A percentile compares a stretch with the other conserved stretches of the same genome.
Evolutionary conservation across 257 asterid species (phyloP).

Genomic region (Euphrasia confusa): DNA sequence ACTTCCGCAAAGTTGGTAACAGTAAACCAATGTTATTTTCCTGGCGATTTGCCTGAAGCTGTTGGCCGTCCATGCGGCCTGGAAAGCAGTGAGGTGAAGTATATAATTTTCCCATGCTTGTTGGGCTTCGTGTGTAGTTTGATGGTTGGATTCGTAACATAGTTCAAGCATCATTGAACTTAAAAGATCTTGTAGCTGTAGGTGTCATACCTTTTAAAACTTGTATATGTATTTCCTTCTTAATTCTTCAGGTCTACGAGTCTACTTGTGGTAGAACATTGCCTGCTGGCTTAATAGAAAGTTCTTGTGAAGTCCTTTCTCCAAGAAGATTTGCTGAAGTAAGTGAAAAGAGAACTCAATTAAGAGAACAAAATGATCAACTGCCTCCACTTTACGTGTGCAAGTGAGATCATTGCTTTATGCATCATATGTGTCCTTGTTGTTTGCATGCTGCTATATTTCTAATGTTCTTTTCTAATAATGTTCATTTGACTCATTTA

Average conservation of each 20-base stretch:
- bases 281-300: slow-evolving; percentile 67
- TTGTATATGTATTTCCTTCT: background rate
- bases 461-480: background rate
- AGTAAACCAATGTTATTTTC: slow-evolving; percentile 77
- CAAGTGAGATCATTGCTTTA: slow-evolving; percentile 58
- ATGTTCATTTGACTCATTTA: background rate
- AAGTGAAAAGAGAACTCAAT: slow-evolving; percentile 53
- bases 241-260: slow-evolving; percentile 66
- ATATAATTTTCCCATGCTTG: slow-evolving; percentile 2
- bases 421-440: slow-evolving; percentile 5
- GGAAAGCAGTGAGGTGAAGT: slow-evolving; percentile 77
- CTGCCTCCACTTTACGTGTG: slow-evolving; percentile 69
- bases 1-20: slow-evolving; percentile 60
- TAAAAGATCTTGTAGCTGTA: slow-evolving; percentile 5
- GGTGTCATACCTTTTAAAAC: slow-evolving; percentile 1
- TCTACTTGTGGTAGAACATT: slow-evolving; percentile 50
- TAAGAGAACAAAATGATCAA: slow-evolving; percentile 34
- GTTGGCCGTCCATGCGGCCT: slow-evolving; percentile 93
- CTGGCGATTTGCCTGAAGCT: slow-evolving; percentile 86
- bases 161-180: slow-evolving; percentile 6
- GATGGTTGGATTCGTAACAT: background rate
- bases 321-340: slow-evolving; percentile 74
- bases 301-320: slow-evolving; percentile 82
- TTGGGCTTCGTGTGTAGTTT: background rate
- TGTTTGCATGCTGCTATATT: slow-evolving; percentile 1